Base-by-base conservation (phyloP, 768 basidiomycete genomes). In the Lactifluus volemus region DNA sequence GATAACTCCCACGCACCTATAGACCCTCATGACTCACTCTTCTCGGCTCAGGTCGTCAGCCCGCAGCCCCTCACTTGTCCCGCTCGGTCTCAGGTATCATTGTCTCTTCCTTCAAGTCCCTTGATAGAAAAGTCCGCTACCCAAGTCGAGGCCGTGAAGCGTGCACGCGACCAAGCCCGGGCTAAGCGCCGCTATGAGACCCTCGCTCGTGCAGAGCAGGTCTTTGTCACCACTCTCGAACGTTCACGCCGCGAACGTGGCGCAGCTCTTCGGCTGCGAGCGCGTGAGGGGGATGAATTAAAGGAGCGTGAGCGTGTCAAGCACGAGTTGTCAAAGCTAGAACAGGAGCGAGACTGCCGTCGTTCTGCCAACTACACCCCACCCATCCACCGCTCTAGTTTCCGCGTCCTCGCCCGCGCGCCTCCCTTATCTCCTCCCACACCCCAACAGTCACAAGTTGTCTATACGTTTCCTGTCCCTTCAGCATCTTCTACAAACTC, bases 201-300 rank as follows among this genome's bases (percentile, higher is more conserved):
- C 19, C 34, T 58, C 19, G 55, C 55, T 44, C 55, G 61, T 25
- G 61, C 64, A 9, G 55, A 63, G 14, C 56, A 54, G 14, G 47
- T 57, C 38, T 65, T 63, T 41, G 49, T 50, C 11, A 47, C 52
- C 38, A n/a, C 39, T 11, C 55, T 64, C 19, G 54, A 63, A n/a
- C 64, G 64, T 39, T 63, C 60, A 17, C 58, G 64, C 29, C 62
- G 55, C 11, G 64, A 65, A 14, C 63, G 58, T n/a, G 15, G 59
- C 19, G 10, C 32, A 4, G 57, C 49, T 5, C 42, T 56, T 50
- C 29, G 49, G 8, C 44, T 61, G 38, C 65, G 65, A 15, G 48
- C 50, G 8, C 54, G 25, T 36, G 49, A 51, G n/a, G 63, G 59
- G 48, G 62, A 60, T 41, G 64, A 56, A 25, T 1, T 14, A 3